These are phyloP conservation scores for Eimeria mitis DNA, from an alignment of 169 alveolate genomes.

Conservation along the genomic window DNA sequence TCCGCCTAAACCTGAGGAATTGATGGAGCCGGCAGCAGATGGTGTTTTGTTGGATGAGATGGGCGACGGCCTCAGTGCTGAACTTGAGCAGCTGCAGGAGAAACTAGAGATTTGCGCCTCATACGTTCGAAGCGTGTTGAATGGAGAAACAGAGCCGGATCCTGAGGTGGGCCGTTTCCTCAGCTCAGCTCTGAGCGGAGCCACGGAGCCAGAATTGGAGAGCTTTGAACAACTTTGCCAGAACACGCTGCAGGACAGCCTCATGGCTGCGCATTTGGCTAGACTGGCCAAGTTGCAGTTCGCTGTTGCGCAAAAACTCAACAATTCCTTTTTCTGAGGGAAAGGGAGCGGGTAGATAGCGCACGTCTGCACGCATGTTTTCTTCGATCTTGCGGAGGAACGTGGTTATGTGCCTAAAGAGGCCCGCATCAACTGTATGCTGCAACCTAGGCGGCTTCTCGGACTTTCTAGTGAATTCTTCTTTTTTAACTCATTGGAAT, in stretches of 20 bases:
- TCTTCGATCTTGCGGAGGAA: neutral
- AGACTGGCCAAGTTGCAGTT: constrained; percentile 90
- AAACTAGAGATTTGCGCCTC: constrained; percentile 61
- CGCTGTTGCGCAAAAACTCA: constrained; percentile 91
- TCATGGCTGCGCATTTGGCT: constrained; percentile 89
- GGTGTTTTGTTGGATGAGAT: constrained; percentile 67
- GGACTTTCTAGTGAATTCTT: constrained; percentile 10
- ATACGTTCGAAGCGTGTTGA: constrained; percentile 64
- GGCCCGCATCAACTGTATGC: neutral
- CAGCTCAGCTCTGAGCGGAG: constrained; percentile 88
- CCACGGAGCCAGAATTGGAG: constrained; percentile 86
- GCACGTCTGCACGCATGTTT: neutral
- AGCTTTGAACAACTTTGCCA: constrained; percentile 90
- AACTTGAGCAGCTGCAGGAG: constrained; percentile 74
- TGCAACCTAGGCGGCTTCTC: constrained; percentile 14
- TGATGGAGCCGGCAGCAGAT: constrained; percentile 69
- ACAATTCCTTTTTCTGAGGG: constrained; percentile 87
- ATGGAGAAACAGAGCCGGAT: constrained; percentile 81
- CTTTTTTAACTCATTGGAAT: neutral
- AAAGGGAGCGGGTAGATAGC: neutral
- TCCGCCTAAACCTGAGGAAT: constrained; percentile 81
- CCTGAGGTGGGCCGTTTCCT: constrained; percentile 91
- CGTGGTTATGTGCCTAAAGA: neutral
- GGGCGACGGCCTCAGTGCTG: constrained; percentile 75
- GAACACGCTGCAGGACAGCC: constrained; percentile 91